A percentile compares a stretch with the other conserved stretches of the same genome.
These are phyloP conservation scores for Rhodotorula kratochvilovae DNA, from an alignment of 768 basidiomycete species.

Conservation along the genomic window DNA sequence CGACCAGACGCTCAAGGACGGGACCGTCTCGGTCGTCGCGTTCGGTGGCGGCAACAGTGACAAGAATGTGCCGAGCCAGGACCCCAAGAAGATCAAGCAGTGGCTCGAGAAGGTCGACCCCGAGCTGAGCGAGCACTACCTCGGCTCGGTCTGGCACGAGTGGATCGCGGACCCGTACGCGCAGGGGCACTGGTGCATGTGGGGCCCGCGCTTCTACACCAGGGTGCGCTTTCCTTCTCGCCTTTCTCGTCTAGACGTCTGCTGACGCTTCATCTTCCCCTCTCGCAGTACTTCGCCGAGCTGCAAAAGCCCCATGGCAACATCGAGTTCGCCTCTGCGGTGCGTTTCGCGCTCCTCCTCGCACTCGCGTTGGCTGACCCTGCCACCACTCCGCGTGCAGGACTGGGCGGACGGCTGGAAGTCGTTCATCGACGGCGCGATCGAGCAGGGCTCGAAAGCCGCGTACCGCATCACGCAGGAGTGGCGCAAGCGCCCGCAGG, in stretches of 20 bases:
- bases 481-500: neutral
- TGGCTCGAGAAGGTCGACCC: slow-evolving; percentile 6
- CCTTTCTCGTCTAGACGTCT: neutral
- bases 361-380: neutral
- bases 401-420: slow-evolving; percentile 16
- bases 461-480: slow-evolving; percentile 3
- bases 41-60: slow-evolving; percentile 8
- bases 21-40: neutral
- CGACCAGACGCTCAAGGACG: slow-evolving; percentile 10
- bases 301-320: slow-evolving; percentile 19
- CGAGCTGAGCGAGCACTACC: neutral
- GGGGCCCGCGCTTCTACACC: neutral
- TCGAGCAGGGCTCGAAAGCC: neutral
- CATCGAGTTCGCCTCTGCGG: slow-evolving; percentile 1
- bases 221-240: neutral
- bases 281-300: neutral
- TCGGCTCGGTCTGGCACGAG: neutral
- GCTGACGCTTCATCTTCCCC: neutral
- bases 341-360: neutral
- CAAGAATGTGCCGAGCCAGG: neutral
- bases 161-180: slow-evolving; percentile 3
- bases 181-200: neutral
- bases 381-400: neutral
- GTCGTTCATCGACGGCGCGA: neutral
- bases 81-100: slow-evolving; percentile 10